phyloP scores from a whole-genome alignment of 768 basidiomycete genomes.

The Agaricus sinodeliciosus region DNA sequence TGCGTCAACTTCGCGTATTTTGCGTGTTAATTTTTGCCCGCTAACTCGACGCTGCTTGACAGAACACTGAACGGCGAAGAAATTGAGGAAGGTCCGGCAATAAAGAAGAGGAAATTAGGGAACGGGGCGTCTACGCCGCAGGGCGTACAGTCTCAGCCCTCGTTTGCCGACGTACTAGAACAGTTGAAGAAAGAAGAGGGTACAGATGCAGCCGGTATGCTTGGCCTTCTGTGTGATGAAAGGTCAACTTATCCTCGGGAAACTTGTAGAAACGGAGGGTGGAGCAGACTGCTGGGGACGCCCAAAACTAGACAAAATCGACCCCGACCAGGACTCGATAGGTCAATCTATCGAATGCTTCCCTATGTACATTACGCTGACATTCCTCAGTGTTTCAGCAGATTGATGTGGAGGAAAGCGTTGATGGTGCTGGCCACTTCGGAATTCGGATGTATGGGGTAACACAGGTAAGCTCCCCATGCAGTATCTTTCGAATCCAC shows the following conservation, averaged over 20 bases:
- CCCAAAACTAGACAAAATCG: constrained; percentile 46
- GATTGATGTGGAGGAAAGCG: constrained; percentile 74
- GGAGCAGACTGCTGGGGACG: constrained; percentile 73
- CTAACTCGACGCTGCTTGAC: neutral
- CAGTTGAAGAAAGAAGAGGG: constrained; percentile 47
- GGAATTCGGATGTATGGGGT: constrained; percentile 80
- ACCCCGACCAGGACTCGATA: constrained; percentile 60
- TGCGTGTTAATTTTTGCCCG: constrained; percentile 11
- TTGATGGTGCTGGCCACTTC: constrained; percentile 5
- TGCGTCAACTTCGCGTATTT: constrained; percentile 19
- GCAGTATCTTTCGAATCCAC: neutral
- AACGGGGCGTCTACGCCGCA: constrained; percentile 30
- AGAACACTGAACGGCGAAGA: constrained; percentile 19
- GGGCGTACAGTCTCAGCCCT: constrained; percentile 30
- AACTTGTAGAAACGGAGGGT: constrained; percentile 56
- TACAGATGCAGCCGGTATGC: constrained; percentile 35
- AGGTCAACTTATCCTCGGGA: neutral
- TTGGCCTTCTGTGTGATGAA: neutral
- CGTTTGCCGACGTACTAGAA: constrained; percentile 60
- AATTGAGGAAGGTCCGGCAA: constrained; percentile 31
- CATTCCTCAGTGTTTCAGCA: constrained; percentile 79
- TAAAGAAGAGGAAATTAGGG: constrained; percentile 50
- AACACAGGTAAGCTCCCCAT: constrained; percentile 53
- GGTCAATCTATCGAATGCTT: constrained; percentile 34
- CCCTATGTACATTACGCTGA: neutral